Evolutionary conservation across 768 basidiomycete genomes (phyloP).

Genomic region (Suillus alpinus): DNA sequence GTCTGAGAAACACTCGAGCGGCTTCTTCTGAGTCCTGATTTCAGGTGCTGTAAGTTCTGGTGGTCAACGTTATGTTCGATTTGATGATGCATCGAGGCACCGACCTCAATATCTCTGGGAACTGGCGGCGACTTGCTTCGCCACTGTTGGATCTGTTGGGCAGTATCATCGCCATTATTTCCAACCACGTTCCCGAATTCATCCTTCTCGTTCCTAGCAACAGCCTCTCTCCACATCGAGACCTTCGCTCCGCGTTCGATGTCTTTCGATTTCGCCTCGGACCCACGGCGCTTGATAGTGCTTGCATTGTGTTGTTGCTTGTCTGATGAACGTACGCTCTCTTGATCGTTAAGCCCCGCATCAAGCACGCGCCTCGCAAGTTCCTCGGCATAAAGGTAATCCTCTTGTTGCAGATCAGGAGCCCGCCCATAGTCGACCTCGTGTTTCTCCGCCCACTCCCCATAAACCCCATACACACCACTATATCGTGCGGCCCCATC

Average conservation of each 20-base stretch:
- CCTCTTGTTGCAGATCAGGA: constrained; percentile 19
- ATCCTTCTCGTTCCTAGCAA: constrained; percentile 35
- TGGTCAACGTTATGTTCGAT: background rate
- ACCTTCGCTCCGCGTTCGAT: constrained; percentile 35
- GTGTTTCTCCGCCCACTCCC: constrained; percentile 29
- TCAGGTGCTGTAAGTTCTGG: background rate
- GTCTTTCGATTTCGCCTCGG: constrained; percentile 12
- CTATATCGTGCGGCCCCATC: constrained; percentile 18
- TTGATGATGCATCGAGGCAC: background rate
- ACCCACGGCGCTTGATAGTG: constrained; percentile 11
- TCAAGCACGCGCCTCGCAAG: constrained; percentile 34
- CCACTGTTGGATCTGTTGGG: constrained; percentile 13
- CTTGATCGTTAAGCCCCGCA: constrained; percentile 29
- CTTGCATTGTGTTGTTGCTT: constrained; percentile 17
- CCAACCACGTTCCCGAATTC: constrained; percentile 21
- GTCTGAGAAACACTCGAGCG: constrained; percentile 22
- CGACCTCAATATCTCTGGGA: constrained; percentile 22
- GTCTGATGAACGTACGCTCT: constrained; percentile 3
- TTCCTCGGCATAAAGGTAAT: constrained; percentile 23
- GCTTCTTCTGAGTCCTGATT: constrained; percentile 19
- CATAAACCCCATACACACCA: constrained; percentile 30
- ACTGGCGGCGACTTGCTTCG: constrained; percentile 2
- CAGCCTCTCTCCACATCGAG: constrained; percentile 55
- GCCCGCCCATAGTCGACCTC: constrained; percentile 26
- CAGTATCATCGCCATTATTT: constrained; percentile 13